These are phyloP conservation scores for Protomyces macrosporus DNA, from an alignment of 1,139 yeast genomes.

Conservation along the genomic window DNA sequence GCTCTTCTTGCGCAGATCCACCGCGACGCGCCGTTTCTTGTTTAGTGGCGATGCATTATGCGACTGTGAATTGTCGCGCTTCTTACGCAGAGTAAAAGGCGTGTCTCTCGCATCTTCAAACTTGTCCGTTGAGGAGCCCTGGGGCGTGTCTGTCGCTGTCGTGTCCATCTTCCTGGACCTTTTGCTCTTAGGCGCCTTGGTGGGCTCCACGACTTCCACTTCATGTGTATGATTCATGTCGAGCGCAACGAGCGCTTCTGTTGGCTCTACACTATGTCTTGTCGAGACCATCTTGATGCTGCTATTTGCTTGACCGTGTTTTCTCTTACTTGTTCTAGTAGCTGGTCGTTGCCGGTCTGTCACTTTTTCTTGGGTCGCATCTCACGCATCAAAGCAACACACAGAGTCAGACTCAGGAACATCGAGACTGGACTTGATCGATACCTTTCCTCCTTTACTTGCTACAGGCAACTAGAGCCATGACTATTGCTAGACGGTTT, in stretches of 20 bases:
- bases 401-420: background rate
- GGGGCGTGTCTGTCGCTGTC: conserved; percentile 4
- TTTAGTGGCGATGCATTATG: background rate
- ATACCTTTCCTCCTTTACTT: no score
- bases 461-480: no score
- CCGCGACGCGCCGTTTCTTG: background rate
- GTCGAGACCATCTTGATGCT: conserved; percentile 11
- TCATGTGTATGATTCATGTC: background rate
- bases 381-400: background rate
- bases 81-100: conserved; percentile 3
- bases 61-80: background rate
- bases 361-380: background rate
- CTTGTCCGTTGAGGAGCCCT: background rate
- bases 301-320: no score
- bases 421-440: background rate
- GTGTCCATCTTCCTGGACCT: background rate
- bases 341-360: background rate
- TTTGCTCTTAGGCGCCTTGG: background rate
- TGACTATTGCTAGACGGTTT: no score
- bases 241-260: conserved; percentile 7
- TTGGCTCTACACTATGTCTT: conserved; percentile 11
- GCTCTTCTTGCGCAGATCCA: background rate
- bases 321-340: background rate
- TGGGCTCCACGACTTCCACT: background rate
- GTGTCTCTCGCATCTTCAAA: conserved; percentile 23